Evolutionary conservation across 179 eudicot species (phyloP).

Genomic region (Camellia oleifera): DNA sequence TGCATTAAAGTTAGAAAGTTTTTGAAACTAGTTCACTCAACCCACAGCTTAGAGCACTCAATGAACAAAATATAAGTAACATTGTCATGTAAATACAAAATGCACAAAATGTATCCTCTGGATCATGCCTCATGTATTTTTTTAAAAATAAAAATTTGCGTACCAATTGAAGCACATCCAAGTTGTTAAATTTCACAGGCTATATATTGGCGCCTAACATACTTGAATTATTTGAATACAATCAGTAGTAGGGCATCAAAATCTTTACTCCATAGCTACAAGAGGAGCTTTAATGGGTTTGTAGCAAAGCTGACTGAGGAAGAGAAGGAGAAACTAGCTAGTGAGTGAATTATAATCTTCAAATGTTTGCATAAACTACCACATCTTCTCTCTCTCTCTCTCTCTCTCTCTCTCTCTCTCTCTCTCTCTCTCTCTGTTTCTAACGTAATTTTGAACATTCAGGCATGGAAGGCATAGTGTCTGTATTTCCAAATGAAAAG

Average conservation of each 20-base stretch:
- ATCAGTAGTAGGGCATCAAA: conserved; percentile 31
- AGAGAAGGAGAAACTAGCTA: conserved; percentile 29
- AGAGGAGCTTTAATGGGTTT: conserved; percentile 49
- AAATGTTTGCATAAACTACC: background rate
- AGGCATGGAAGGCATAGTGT: conserved; percentile 50
- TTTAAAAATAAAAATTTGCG: too few species aligned
- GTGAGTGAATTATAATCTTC: conserved; percentile 19
- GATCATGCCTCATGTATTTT: too few species aligned
- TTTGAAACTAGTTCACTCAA: too few species aligned
- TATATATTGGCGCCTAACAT: background rate
- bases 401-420: too few species aligned
- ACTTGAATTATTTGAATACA: background rate
- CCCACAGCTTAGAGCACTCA: too few species aligned
- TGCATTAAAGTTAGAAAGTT: too few species aligned
- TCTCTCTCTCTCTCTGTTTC: background rate
- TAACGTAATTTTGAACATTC: background rate
- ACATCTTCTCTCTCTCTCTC: too few species aligned
- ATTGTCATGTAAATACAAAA: too few species aligned
- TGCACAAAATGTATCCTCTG: too few species aligned
- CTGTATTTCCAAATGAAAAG: conserved; percentile 35
- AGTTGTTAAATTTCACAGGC: too few species aligned
- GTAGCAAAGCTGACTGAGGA: conserved; percentile 40
- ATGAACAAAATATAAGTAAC: too few species aligned
- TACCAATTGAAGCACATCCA: too few species aligned
- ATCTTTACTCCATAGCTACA: conserved; percentile 36